Percentiles rank a stretch among this genome's conserved stretches.
phyloP scores from a whole-genome alignment of 257 asterid species.

The Misopates orontium region DNA sequence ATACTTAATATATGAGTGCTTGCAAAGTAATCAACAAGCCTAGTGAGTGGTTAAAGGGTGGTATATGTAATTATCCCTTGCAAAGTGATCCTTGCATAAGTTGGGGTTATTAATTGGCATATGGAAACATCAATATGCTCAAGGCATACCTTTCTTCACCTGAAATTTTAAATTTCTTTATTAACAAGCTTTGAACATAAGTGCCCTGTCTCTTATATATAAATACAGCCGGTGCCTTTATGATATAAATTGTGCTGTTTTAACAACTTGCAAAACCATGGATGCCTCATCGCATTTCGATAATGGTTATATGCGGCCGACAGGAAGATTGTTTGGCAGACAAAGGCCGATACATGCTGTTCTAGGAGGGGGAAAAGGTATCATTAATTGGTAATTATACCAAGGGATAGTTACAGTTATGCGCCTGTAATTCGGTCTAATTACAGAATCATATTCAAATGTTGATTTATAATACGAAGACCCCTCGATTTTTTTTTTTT shows the following conservation, averaged over 20 bases:
- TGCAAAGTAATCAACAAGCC: no score
- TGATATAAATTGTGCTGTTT: neutral
- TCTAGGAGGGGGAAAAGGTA: constrained; percentile 66
- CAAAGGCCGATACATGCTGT: constrained; percentile 49
- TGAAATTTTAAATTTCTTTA: constrained; percentile 31
- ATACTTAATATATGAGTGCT: no score
- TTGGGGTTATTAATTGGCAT: constrained; percentile 3
- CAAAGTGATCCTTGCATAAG: constrained; percentile 1
- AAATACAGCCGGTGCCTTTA: neutral
- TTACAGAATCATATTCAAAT: no score
- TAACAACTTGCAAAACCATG: constrained; percentile 7
- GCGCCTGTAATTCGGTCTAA: no score
- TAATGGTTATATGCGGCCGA: constrained; percentile 13
- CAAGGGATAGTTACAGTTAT: no score
- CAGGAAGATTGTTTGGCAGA: constrained; percentile 42
- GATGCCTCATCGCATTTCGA: constrained; percentile 26
- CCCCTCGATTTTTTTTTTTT: no score
- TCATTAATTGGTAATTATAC: neutral
- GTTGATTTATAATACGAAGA: no score
- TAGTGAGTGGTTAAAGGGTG: no score
- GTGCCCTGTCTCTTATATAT: constrained; percentile 27
- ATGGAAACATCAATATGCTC: constrained; percentile 14
- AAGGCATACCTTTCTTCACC: constrained; percentile 49
- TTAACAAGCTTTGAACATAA: constrained; percentile 34
- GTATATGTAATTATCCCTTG: no score